phyloP scores from a whole-genome alignment of 176 grass and related monocot species.

The barley (Hordeum vulgare) region MorexV3_pseudomolecules_assembly NC_058519.1:422367157-422367656 shows the following conservation, averaged over 20 bases:
- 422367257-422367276: constrained; percentile 39
- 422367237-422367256: constrained; percentile 93
- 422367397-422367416: neutral
- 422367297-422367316: neutral
- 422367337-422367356: no score
- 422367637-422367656: constrained; percentile 40
- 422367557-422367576: constrained; percentile 67
- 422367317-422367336: neutral
- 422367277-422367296: neutral
- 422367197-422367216: constrained; percentile 72
- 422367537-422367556: constrained; percentile 91
- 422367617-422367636: constrained; percentile 51
- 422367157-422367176: no score
- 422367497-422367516: neutral
- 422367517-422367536: constrained; percentile 32
- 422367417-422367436: neutral
- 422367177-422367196: neutral
- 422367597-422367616: constrained; percentile 85
- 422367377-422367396: neutral
- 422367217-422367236: constrained; percentile 96
- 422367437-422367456: neutral
- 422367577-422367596: constrained; percentile 95
- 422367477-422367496: no score
- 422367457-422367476: neutral
- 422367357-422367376: no score